A percentile compares a stretch with the other conserved stretches of the same genome.
These are phyloP conservation scores for Kwoniella shandongensis DNA, from an alignment of 768 basidiomycete genomes.

Conservation along the genomic window DNA sequence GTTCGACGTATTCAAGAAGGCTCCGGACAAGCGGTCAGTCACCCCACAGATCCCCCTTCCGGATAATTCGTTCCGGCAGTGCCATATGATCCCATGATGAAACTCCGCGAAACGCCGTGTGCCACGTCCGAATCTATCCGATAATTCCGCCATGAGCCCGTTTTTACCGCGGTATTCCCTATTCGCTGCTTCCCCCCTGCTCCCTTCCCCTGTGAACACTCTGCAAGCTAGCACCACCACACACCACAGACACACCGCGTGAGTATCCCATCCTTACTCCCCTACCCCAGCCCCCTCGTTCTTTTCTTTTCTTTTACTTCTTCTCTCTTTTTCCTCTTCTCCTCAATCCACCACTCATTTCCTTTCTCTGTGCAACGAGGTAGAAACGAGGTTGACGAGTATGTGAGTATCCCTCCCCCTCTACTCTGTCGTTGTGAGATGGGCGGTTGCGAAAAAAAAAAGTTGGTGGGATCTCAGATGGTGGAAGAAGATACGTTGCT, in stretches of 20 bases:
- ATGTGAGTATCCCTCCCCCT: constrained; percentile 3
- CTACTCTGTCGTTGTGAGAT: neutral
- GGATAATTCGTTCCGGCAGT: neutral
- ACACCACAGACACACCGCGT: no score
- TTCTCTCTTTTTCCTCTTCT: constrained; percentile 9
- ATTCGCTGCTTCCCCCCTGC: neutral
- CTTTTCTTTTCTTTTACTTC: neutral
- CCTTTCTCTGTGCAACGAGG: constrained; percentile 7
- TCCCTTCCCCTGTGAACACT: neutral
- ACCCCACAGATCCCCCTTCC: no score
- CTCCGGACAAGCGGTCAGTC: no score
- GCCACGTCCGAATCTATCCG: neutral
- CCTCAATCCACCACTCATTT: constrained; percentile 12
- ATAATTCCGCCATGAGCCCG: neutral
- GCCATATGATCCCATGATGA: neutral
- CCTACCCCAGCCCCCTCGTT: constrained; percentile 4
- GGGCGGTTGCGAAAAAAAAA: no score
- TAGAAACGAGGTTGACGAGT: constrained; percentile 9
- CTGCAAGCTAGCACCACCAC: neutral
- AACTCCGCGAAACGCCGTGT: constrained; percentile 4
- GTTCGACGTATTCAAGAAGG: no score
- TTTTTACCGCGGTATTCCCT: no score
- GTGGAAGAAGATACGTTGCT: no score
- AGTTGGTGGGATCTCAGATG: no score
- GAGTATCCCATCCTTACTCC: constrained; percentile 2